Evolutionary conservation across 2,329 filamentous ascomycete genomes (phyloP).

Genomic region (Geosmithia putterillii): DNA sequence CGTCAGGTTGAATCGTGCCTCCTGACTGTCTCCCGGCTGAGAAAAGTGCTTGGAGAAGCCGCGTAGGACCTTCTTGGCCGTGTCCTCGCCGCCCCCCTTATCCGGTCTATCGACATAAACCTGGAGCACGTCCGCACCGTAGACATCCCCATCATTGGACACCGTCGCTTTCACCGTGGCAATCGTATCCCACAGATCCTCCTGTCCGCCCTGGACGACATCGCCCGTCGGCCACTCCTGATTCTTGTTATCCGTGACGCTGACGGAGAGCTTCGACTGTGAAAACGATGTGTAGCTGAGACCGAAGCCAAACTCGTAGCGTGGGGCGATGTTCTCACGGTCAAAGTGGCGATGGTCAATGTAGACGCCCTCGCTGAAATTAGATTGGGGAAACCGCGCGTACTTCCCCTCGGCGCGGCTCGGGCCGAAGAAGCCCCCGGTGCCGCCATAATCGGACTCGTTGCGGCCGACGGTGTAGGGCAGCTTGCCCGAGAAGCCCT

Average conservation of each 20-base stretch:
- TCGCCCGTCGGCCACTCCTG: conserved; percentile 23
- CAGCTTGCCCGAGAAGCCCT: conserved; percentile 43
- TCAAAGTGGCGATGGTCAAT: conserved; percentile 46
- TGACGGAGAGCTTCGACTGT: conserved; percentile 29
- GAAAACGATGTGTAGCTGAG: conserved; percentile 42
- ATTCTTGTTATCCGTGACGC: conserved; percentile 5
- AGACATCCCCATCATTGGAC: conserved; percentile 26
- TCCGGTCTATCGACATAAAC: conserved; percentile 34
- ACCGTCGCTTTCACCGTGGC: conserved; percentile 24
- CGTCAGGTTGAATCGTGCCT: conserved; percentile 39
- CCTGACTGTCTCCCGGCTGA: conserved; percentile 26
- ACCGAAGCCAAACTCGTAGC: conserved; percentile 45
- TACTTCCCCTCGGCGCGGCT: conserved; percentile 32
- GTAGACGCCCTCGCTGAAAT: conserved; percentile 38
- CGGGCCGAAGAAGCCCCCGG: conserved; percentile 27
- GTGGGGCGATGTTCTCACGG: conserved; percentile 29
- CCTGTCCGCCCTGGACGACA: conserved; percentile 28
- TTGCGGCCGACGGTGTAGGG: conserved; percentile 49
- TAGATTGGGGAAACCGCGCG: conserved; percentile 34
- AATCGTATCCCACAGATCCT: conserved; percentile 34
- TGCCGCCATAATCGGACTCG: conserved; percentile 39
- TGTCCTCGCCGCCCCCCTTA: conserved; percentile 2
- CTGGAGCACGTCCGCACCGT: conserved; percentile 34
- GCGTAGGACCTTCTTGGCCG: conserved; percentile 46
- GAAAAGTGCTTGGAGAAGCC: conserved; percentile 52